Evolutionary conservation across 208 protist species (phyloP).

Genomic region (Leptomonas pyrrhocoris): DNA sequence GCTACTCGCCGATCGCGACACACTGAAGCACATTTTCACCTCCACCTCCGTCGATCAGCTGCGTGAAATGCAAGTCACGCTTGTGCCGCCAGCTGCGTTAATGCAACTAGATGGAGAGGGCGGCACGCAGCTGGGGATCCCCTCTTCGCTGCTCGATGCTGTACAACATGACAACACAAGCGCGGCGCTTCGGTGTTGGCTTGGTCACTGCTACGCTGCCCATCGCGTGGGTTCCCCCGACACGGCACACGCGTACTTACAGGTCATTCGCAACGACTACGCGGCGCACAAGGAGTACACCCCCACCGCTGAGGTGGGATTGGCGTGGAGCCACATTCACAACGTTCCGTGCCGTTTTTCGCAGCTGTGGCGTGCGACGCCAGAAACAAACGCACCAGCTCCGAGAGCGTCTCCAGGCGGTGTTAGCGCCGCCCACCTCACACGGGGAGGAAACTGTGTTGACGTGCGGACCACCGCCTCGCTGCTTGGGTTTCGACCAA

Average conservation of each 20-base stretch:
- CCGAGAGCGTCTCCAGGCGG: not conserved
- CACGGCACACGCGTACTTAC: conserved; percentile 46
- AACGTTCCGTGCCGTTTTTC: conserved; percentile 18
- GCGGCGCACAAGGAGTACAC: conserved; percentile 14
- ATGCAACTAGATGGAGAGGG: conserved; percentile 3
- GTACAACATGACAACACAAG: conserved; percentile 36
- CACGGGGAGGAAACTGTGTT: not conserved
- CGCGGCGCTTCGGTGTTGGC: conserved; percentile 38
- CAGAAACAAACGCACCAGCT: not conserved
- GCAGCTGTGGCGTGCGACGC: conserved; percentile 19
- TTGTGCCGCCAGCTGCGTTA: conserved; percentile 5
- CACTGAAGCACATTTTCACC: conserved; percentile 5
- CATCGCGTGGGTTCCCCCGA: conserved; percentile 33
- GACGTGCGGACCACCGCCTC: not conserved
- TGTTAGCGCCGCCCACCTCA: not conserved
- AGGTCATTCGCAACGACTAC: conserved; percentile 30
- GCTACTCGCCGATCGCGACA: conserved; percentile 6
- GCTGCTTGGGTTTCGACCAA: conserved; percentile 10
- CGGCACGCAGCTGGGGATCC: conserved; percentile 11
- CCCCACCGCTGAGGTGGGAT: conserved; percentile 20
- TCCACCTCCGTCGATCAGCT: not conserved
- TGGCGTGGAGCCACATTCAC: conserved; percentile 32
- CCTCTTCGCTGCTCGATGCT: conserved; percentile 19
- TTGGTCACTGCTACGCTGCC: conserved; percentile 41
- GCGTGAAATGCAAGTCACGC: not conserved